Evolutionary conservation across 345 rosid species (phyloP), one percentile per base, ranked within the genome.

Genomic region (Gossypium mustelinum): DNA sequence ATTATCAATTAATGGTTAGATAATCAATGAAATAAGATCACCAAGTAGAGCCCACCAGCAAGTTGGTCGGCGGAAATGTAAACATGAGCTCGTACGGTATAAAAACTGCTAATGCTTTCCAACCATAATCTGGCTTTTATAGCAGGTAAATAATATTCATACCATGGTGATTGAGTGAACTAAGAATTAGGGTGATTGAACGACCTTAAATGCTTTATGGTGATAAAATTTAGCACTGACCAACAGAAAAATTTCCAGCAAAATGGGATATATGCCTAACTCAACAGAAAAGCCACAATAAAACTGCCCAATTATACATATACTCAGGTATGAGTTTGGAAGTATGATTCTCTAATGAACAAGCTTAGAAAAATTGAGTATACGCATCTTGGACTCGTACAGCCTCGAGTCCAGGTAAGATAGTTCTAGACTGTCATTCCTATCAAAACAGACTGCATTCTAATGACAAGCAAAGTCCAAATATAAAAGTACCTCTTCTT

Each of bases 401-500:
- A 55, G 24, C 60, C 9, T 10, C 8, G 27, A 56, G 25, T 56
- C 60, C 25, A 9, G 5, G 60, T 56, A 18, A 56, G 24, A n/a
- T 56, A n/a, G 59, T 3, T 55, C 59, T 55, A 57, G 54, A 48
- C 50, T 2, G 7, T 25, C n/a, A 34, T 59, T 58, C 47, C 68
- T 9, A 41, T 4, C 4, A 11, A 11, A 43, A 55, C 59, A 52
- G 14, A 22, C 16, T 51, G 14, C 24, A n/a, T 2, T 69, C 20
- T 13, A 44, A 59, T 18, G 20, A 69, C 4, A 45, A 58, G 48
- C 0, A 60, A 34, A 52, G 73, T 13, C 55, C 22, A 66, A 10
- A 18, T 13, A 22, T 2, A 11, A 41, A 11, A 18, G 55, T 83
- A 87, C 94, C 94, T 90, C 89, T 66, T 82, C 87, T 51, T 81